Percentiles rank a stretch among this genome's conserved stretches.
phyloP scores from a whole-genome alignment of 331 rosid genomes.

The Dryas integrifolia region DNA sequence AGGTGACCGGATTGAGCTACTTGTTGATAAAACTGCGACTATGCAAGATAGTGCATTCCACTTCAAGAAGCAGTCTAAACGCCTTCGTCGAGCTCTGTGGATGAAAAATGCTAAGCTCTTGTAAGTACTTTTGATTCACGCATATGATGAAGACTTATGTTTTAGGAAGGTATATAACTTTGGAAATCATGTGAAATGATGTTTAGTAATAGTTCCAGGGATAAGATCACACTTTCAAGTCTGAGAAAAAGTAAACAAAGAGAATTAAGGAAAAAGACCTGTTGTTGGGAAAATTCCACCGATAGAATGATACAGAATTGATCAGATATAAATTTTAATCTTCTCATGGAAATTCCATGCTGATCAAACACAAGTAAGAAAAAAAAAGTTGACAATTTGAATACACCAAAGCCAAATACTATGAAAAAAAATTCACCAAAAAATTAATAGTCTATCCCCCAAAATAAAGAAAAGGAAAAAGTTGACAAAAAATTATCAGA shows the following conservation, averaged over 20 bases:
- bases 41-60: conserved; percentile 98
- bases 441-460: neutral
- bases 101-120: conserved; percentile 92
- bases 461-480: neutral
- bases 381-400: neutral
- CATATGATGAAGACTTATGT: neutral
- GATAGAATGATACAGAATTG: neutral
- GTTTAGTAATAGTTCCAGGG: neutral
- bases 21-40: conserved; percentile 91
- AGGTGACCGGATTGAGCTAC: conserved; percentile 95
- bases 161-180: neutral
- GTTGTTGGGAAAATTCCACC: neutral
- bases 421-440: neutral
- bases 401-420: neutral
- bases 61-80: conserved; percentile 90
- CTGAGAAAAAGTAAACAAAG: neutral
- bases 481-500: neutral
- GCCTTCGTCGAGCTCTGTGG: conserved; percentile 94
- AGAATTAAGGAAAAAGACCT: neutral
- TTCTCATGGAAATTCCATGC: neutral
- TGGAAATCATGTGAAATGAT: neutral
- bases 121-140: conserved; percentile 47
- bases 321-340: too few species aligned
- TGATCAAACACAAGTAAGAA: too few species aligned
- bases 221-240: too few species aligned